These are phyloP conservation scores for Rutstroemia sydowiana DNA, from an alignment of 2,329 filamentous ascomycete species.

Conservation along the genomic window DNA sequence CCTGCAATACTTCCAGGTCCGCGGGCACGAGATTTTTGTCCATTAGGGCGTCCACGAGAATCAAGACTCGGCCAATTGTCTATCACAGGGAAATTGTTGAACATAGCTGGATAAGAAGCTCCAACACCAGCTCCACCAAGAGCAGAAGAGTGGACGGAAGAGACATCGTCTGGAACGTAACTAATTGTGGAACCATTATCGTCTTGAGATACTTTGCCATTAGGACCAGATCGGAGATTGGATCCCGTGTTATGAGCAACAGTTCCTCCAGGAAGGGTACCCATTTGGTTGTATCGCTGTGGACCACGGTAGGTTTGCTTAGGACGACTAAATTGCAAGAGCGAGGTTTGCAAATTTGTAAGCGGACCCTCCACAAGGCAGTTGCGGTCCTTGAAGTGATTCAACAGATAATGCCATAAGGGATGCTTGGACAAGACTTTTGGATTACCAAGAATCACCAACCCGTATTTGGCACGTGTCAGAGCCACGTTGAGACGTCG, in stretches of 20 bases:
- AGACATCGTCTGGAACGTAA: slow-evolving; percentile 95
- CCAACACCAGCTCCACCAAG: slow-evolving; percentile 75
- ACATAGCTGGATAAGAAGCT: slow-evolving; percentile 87
- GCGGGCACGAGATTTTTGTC: slow-evolving; percentile 58
- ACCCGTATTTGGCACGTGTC: slow-evolving; percentile 91
- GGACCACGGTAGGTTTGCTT: slow-evolving; percentile 87
- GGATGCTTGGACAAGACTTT: slow-evolving; percentile 98
- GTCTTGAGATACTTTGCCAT: slow-evolving; percentile 23
- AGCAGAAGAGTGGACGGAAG: slow-evolving; percentile 87
- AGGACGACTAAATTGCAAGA: slow-evolving; percentile 89
- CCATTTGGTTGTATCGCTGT: slow-evolving; percentile 74
- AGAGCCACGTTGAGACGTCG: slow-evolving; percentile 95
- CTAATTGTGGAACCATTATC: slow-evolving; percentile 87
- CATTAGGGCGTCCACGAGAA: slow-evolving; percentile 52
- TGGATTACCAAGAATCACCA: slow-evolving; percentile 94
- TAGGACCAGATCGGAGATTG: slow-evolving; percentile 23
- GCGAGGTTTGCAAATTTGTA: slow-evolving; percentile 89
- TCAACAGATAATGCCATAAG: slow-evolving; percentile 88
- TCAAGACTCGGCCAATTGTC: slow-evolving; percentile 83
- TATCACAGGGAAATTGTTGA: slow-evolving; percentile 72
- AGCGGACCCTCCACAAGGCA: slow-evolving; percentile 93
- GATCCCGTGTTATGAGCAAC: too few species aligned
- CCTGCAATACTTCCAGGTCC: slow-evolving; percentile 76
- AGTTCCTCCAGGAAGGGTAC: too few species aligned
- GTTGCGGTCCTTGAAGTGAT: slow-evolving; percentile 95